Percentiles rank a stretch among this genome's conserved stretches.
These are phyloP conservation scores for Gloeophyllum trabeum DNA, from an alignment of 768 basidiomycete genomes.

Conservation along the genomic window DNA sequence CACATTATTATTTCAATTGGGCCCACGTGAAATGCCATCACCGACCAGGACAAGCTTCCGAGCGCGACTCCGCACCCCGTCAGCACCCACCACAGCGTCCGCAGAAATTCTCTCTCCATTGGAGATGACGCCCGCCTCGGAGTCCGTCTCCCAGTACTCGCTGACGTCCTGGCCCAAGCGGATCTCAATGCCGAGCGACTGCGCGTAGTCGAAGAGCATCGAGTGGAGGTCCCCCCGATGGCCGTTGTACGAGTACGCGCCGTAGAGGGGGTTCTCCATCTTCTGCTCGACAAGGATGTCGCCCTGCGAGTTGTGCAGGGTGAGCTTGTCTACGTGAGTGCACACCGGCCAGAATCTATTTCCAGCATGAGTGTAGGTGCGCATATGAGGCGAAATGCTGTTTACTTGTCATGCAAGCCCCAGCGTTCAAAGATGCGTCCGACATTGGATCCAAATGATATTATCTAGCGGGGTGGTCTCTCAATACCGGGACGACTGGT, in stretches of 20 bases:
- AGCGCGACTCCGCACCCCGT: slow-evolving; percentile 14
- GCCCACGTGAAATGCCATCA: slow-evolving; percentile 1
- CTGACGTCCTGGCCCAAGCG: slow-evolving; percentile 10
- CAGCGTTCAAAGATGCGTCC: slow-evolving; percentile 14
- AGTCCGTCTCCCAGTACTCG: slow-evolving; percentile 10
- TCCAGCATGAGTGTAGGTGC: slow-evolving; percentile 5
- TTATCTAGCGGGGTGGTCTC: too few relatives aligned
- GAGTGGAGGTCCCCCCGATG: slow-evolving; percentile 16
- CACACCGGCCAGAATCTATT: slow-evolving; percentile 13
- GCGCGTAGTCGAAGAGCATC: slow-evolving; percentile 11
- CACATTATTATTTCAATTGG: background rate
- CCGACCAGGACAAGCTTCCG: slow-evolving; percentile 11
- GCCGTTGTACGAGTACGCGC: slow-evolving; percentile 14
- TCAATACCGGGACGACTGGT: too few relatives aligned
- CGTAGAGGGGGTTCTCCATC: slow-evolving; percentile 7
- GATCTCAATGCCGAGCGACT: slow-evolving; percentile 10
- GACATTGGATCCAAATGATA: slow-evolving; percentile 11
- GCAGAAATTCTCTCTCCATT: slow-evolving; percentile 8
- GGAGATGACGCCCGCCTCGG: slow-evolving; percentile 9
- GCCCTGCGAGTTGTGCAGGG: slow-evolving; percentile 12
- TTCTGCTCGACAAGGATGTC: slow-evolving; percentile 11
- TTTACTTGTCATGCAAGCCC: slow-evolving; percentile 12
- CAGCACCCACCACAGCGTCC: slow-evolving; percentile 15
- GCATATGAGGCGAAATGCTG: slow-evolving; percentile 4
- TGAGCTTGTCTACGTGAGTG: slow-evolving; percentile 7